Percentiles rank a stretch among this genome's conserved stretches.
phyloP scores from a whole-genome alignment of 176 grass and related monocot species.

The Triticum urartu region DNA sequence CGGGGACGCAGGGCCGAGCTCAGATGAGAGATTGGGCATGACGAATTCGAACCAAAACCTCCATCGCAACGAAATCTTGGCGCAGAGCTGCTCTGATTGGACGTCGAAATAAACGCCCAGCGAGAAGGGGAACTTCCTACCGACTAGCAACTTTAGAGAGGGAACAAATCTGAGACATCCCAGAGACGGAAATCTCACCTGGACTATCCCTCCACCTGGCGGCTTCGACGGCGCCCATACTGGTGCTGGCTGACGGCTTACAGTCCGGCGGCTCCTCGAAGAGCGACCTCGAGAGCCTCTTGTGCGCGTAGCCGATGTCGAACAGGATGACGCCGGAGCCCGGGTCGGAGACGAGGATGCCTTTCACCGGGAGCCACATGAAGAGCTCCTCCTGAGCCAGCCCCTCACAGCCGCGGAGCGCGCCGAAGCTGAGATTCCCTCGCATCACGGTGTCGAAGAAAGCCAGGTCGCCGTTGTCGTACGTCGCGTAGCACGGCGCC shows the following conservation, averaged over 20 bases:
- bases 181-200: slow-evolving; percentile 51
- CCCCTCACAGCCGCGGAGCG: slow-evolving; percentile 64
- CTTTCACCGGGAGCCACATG: slow-evolving; percentile 94
- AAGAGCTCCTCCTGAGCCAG: slow-evolving; percentile 91
- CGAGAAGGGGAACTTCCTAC: slow-evolving; percentile 35
- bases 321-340: slow-evolving; percentile 74
- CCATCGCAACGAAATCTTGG: neutral
- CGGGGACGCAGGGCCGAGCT: neutral
- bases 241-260: slow-evolving; percentile 26
- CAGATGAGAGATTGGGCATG: neutral
- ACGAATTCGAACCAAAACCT: neutral
- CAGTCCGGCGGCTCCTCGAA: slow-evolving; percentile 95
- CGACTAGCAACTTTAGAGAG: slow-evolving; percentile 18
- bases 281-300: slow-evolving; percentile 72
- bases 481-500: slow-evolving; percentile 70
- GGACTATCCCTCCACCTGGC: slow-evolving; percentile 28
- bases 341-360: slow-evolving; percentile 59
- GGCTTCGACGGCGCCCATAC: slow-evolving; percentile 15
- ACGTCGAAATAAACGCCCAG: slow-evolving; percentile 15
- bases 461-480: slow-evolving; percentile 60
- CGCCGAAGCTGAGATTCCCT: slow-evolving; percentile 84
- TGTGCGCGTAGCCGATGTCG: slow-evolving; percentile 86
- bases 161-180: slow-evolving; percentile 40
- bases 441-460: slow-evolving; percentile 67
- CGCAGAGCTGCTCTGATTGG: slow-evolving; percentile 22